Base-by-base conservation (phyloP, 2,329 filamentous ascomycete species). In the Lasiodiplodia gonubiensis region DNA sequence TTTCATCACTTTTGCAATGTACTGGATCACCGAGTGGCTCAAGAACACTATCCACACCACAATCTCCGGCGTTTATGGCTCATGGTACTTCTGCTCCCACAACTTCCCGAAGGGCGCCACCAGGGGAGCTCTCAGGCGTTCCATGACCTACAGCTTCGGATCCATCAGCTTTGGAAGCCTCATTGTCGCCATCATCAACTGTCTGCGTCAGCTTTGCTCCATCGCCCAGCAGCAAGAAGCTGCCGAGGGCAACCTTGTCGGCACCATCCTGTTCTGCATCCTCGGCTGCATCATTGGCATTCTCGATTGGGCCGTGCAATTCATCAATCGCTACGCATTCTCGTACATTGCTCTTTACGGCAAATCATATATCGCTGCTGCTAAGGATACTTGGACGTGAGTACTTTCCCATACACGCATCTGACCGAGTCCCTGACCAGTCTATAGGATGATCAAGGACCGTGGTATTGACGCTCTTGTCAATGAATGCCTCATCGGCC, bases 271-370 rank as follows among this genome's bases (percentile, higher is more conserved):
- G 33, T 92, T 92, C 77, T 96, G 92, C 77, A 77, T 93, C 59
- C 80, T 97, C 0, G 87, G 89, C 14, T 97, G 92, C 76, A 75
- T 97, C 55, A 89, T 97, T 67, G 82, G 86, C 2, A 74, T 97
- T 2, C 80, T 97, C 2, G 88, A 97, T 71, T 97, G 94, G 93
- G 90, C 90, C 0, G 88, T 95, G 0, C 85, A 93, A 70, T 95
- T 97, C 74, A 85, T 97, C 80, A 98, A 98, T 80, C 89, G 93
- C 72, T 97, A 96, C 72, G 93, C 93, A 0, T 97, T 96, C 79
- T 93, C 89, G 35, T 93, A 97, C 76, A 97, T 98, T 74, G 93
- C 94, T 0, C 84, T 97, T 0, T 97, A 97, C 76, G 94, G 94
- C 21, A 96, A 96, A 78, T 82, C 91, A 0, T 98, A 97, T 76